Evolutionary conservation across 768 basidiomycete genomes (phyloP).

Genomic region (Gloeopeniophorella convolvens): DNA sequence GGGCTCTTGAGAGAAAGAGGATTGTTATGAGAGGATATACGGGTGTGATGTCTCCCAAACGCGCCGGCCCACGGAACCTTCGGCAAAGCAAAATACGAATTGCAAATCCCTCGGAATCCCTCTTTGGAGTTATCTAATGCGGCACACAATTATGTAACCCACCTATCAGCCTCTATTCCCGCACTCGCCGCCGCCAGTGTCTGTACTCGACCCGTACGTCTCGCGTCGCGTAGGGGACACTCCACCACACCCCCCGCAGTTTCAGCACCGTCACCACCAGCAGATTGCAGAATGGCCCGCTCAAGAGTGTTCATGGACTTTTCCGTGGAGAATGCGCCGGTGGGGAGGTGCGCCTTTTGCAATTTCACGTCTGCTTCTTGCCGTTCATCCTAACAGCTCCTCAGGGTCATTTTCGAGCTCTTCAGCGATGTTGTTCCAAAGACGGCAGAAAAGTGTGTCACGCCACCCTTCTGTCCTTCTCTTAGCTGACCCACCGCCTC

Average conservation of each 20-base stretch:
- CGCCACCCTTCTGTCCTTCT: neutral
- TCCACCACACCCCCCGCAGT: too few species aligned
- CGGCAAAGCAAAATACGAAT: neutral
- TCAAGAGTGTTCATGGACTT: conserved; percentile 70
- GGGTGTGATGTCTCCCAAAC: conserved; percentile 8
- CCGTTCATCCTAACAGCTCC: conserved; percentile 9
- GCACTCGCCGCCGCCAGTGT: too few species aligned
- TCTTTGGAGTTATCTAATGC: too few species aligned
- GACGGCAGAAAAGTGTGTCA: conserved; percentile 70
- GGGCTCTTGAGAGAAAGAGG: neutral
- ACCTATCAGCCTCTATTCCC: neutral
- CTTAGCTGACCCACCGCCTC: conserved; percentile 2
- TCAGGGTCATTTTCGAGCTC: conserved; percentile 69
- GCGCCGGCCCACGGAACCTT: neutral
- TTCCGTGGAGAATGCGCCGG: conserved; percentile 39
- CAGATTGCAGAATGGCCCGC: conserved; percentile 35
- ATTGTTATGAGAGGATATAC: neutral
- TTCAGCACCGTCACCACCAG: neutral
- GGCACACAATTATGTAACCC: neutral
- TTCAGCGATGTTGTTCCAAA: conserved; percentile 67
- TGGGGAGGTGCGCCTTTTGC: conserved; percentile 44
- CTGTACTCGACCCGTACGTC: too few species aligned
- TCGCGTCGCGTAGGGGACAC: too few species aligned
- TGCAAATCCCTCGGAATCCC: too few species aligned
- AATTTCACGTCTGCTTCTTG: neutral